Conservation (phyloP, 2,329 filamentous ascomycete species). For the Fusarium penzigii region DNA sequence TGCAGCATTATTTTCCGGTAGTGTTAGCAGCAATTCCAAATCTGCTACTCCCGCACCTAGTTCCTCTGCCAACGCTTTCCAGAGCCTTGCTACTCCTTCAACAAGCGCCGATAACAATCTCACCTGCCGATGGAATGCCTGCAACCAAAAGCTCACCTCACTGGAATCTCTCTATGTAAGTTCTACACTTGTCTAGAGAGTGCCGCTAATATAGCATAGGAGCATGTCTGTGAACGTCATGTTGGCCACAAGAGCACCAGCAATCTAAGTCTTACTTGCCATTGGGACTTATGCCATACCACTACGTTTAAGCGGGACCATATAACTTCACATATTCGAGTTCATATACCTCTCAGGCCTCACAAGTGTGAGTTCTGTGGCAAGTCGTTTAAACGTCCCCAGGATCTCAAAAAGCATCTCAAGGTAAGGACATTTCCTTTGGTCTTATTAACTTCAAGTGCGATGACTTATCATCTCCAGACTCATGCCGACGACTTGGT, state of each 20-base stretch:
- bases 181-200: conserved; percentile 5
- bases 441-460: background rate
- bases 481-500: conserved; percentile 96
- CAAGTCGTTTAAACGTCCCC: conserved; percentile 98
- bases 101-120: conserved; percentile 52
- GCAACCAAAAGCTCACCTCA: conserved; percentile 58
- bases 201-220: conserved; percentile 54
- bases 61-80: conserved; percentile 47
- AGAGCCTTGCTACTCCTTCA: conserved; percentile 43
- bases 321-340: conserved; percentile 97
- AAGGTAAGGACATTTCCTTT: conserved; percentile 57
- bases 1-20: conserved; percentile 36
- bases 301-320: conserved; percentile 98
- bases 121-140: conserved; percentile 61
- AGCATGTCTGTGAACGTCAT: conserved; percentile 97
- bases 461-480: conserved; percentile 37
- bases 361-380: conserved; percentile 99
- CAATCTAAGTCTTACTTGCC: conserved; percentile 95
- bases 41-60: conserved; percentile 55
- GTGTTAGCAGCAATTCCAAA: conserved; percentile 50
- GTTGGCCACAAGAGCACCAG: conserved; percentile 99
- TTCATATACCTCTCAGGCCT: conserved; percentile 95
- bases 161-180: conserved; percentile 63
- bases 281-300: conserved; percentile 94
- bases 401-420: conserved; percentile 99